These are phyloP conservation scores for Serendipita sp. DNA, from an alignment of 768 basidiomycete species.

Conservation along the genomic window DNA sequence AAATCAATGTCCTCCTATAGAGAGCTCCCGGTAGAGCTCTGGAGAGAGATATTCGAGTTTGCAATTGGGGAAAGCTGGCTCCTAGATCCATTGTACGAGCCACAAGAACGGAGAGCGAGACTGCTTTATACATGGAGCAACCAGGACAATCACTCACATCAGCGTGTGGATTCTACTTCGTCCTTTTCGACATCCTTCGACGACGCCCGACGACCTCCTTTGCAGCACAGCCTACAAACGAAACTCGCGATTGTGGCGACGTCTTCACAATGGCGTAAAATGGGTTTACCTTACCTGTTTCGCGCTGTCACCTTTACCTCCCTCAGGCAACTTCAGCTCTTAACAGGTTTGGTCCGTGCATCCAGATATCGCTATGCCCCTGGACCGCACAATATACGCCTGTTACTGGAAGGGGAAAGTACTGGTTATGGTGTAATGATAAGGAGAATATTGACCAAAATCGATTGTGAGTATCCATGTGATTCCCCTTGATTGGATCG, in stretches of 20 bases:
- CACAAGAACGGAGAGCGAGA: background rate
- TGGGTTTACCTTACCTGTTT: background rate
- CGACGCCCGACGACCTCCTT: background rate
- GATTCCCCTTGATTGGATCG: background rate
- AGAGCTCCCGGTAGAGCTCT: background rate
- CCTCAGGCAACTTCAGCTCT: background rate
- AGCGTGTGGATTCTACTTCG: background rate
- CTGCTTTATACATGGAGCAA: background rate
- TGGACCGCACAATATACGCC: background rate
- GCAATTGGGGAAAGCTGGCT: background rate
- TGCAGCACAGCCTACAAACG: background rate
- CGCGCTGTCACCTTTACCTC: background rate
- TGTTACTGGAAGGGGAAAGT: constrained; percentile 1
- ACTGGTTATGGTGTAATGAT: background rate
- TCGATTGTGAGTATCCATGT: background rate
- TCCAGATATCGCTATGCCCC: background rate
- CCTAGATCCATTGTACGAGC: background rate
- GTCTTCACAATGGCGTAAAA: background rate
- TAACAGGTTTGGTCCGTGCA: background rate
- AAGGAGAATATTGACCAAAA: background rate
- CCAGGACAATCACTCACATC: background rate
- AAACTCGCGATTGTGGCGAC: background rate
- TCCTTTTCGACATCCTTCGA: background rate
- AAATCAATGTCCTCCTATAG: background rate
- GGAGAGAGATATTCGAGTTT: constrained; percentile 4